phyloP scores from a whole-genome alignment of 176 grass and related monocot species.

The Phoenix dactylifera region DNA sequence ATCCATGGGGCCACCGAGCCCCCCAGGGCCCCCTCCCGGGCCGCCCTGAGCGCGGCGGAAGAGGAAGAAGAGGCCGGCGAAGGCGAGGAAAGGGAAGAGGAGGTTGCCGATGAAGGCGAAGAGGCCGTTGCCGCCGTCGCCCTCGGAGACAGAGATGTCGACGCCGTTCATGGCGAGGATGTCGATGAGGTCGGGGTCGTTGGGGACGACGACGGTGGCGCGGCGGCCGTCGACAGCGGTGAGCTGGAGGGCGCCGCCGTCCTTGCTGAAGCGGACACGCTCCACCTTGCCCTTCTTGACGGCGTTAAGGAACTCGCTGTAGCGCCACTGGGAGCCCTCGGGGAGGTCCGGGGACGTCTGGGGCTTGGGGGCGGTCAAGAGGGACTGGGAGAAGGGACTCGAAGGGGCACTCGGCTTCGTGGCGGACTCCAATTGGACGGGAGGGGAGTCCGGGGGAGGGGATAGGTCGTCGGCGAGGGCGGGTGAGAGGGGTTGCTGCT shows the following conservation, averaged over 20 bases:
- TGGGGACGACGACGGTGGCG: conserved; percentile 63
- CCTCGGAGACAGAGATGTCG: conserved; percentile 95
- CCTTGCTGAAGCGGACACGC: conserved; percentile 83
- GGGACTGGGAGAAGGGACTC: conserved; percentile 54
- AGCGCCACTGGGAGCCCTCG: conserved; percentile 76
- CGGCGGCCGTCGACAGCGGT: conserved; percentile 69
- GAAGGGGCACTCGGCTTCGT: conserved; percentile 34
- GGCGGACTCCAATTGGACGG: conserved; percentile 41
- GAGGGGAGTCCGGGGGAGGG: not conserved
- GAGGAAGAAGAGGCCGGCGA: conserved; percentile 91
- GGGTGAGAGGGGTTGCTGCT: not conserved
- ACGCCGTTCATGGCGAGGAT: conserved; percentile 95
- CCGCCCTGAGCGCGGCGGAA: conserved; percentile 91
- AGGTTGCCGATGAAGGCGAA: conserved; percentile 76
- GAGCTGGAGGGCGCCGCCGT: conserved; percentile 66
- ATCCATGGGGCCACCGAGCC: conserved; percentile 92
- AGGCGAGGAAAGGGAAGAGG: conserved; percentile 83
- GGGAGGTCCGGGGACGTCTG: conserved; percentile 47
- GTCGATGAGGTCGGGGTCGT: conserved; percentile 92
- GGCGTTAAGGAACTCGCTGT: conserved; percentile 90
- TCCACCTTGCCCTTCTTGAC: conserved; percentile 91
- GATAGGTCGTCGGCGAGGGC: conserved; percentile 46
- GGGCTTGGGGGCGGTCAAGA: conserved; percentile 57
- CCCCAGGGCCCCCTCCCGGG: conserved; percentile 55
- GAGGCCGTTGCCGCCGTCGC: conserved; percentile 48